Conservation (phyloP, 768 basidiomycete species). For the Dioszegia aurantiaca region DNA sequence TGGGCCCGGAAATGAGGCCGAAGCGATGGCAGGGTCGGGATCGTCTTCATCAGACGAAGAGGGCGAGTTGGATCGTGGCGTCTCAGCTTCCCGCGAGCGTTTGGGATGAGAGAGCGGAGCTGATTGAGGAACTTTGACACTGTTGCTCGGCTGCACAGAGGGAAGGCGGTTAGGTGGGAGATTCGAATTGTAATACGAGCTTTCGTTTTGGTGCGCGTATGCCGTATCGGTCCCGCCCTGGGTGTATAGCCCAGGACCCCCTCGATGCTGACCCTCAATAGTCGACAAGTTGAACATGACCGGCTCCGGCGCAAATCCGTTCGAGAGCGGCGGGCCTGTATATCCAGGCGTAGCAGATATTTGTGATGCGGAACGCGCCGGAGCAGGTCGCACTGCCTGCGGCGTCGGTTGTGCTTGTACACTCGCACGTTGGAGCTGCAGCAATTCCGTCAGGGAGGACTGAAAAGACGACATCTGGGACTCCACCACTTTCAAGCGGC, state of each 20-base stretch:
- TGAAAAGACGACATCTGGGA: slow-evolving; percentile 40
- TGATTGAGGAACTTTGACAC: too few relatives aligned
- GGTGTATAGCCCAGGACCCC: not conserved
- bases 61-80: slow-evolving; percentile 11
- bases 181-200: not conserved
- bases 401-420: not conserved
- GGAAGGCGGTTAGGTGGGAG: too few relatives aligned
- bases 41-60: slow-evolving; percentile 34
- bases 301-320: not conserved
- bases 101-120: not conserved
- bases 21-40: slow-evolving; percentile 20
- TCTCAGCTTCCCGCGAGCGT: not conserved
- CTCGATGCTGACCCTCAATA: not conserved
- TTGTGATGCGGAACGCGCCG: too few relatives aligned
- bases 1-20: slow-evolving; percentile 22
- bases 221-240: too few relatives aligned
- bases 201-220: not conserved
- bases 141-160: too few relatives aligned
- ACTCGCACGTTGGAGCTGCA: slow-evolving; percentile 31
- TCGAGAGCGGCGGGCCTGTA: not conserved
- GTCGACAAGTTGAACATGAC: not conserved
- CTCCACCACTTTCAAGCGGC: slow-evolving; percentile 40
- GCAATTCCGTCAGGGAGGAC: slow-evolving; percentile 32
- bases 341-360: not conserved
- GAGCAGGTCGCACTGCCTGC: too few relatives aligned